Evolutionary conservation across 1,284 basidiomycete genomes (phyloP), one percentile per base, ranked within the genome.

Genomic region (Malassezia caprae): DNA sequence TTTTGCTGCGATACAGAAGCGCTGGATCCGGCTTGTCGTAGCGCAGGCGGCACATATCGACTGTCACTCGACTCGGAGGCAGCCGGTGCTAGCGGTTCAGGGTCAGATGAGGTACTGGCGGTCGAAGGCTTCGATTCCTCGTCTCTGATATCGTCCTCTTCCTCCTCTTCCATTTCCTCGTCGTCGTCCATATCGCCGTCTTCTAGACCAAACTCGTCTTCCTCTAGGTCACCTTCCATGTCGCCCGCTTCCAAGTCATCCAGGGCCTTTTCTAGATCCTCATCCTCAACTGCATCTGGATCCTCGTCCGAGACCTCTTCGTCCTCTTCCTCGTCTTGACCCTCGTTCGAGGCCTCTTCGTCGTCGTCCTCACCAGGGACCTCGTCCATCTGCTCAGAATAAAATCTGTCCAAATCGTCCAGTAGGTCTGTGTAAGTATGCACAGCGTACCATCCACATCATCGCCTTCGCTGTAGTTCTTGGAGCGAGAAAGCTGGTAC

Each of bases 1-100:
- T 87, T 88, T 77, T 80, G 50, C 74, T 77, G 55, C 71, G 74
- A 52, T 67, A 77, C 37, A 54, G 85, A 75, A 67, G 83, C 79
- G 31, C 67, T 11, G 11, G 28, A 11, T 8, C 44, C 30, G 15
- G 23, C 48, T 27, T 67, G 59, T 10, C 76, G 77, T 2, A 80
- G 60, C 19, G 79, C 78, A 0, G 80, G 80, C 0, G 80, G 80
- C 10, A 81, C 64, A 67, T 81, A 80, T 2, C 37, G 37, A 8
- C 37, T 21, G 12, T 7, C 19, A 21, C 12, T 10, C 54, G 69
- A 21, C 2, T 60, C 10, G 13, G 24, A 7, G 2, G 19, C 5
- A 4, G 23, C 1, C 17, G 40, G 21, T 26, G 35, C 26, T 4
- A 19, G 1, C 1, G 51, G 8, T n/a, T 35, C 21, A 12, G 12